Evolutionary conservation across 2,329 filamentous ascomycete genomes (phyloP), one percentile per base, ranked within the genome.

Genomic region (Amesomyces nigricolor): DNA sequence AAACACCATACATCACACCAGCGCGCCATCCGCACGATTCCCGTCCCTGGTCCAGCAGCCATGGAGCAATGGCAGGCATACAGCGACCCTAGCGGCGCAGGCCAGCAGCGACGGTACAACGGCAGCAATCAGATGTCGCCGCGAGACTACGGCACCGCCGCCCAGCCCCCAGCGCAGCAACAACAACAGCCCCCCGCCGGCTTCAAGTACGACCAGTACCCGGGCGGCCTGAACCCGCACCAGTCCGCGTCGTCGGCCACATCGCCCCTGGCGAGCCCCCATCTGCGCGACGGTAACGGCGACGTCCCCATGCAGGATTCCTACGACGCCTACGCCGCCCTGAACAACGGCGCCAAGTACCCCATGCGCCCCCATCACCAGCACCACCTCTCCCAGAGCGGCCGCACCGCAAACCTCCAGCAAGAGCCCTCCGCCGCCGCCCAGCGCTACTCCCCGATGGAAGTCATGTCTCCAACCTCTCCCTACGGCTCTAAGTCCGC

Each of bases 391-490:
- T 83, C 80, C 32, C 32, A 35, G 29, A 72, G 72, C 62, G 66
- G 71, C 58, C 71, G 74, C 58, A 62, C 74, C 42, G 64, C 83
- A 58, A 89, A 82, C 59, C 82, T 90, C 64, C 87, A 92, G 70
- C 85, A 85, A 62, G 85, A 92, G 67, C 85, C 88, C 57, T 94
- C 90, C 43, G 80, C 89, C 49, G 89, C 90, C 55, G 89, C 91
- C 57, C 89, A 95, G 70, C 85, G 91, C 68, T 97, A 97, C 73
- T 97, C 92, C 46, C 94, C 92, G 61, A 96, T 96, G 91, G 92
- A 96, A 70, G 82, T 84, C 14, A 76, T 95, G 58, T 90, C 91
- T 58, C 89, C 91, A 40, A 83, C 86, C 35, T 87, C 88, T 54
- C 85, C 90, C 35, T 95, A 95, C 73, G 80, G 82, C 45, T 68